Conservation (phyloP, 352 stramenopile species). For the Pilasporangium apinafurcum region DNA sequence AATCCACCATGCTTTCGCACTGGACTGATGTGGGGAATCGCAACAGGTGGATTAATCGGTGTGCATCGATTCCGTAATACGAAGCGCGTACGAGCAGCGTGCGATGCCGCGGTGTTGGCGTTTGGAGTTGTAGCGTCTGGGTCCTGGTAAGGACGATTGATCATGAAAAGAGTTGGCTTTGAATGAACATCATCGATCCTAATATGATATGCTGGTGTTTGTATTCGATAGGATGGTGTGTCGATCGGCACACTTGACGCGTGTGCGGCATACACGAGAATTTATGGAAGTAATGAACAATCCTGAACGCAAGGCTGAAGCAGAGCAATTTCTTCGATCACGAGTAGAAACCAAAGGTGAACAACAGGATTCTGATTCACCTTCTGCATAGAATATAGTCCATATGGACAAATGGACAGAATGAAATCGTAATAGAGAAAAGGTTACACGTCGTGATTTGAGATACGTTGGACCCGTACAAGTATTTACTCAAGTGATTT, state of each 20-base stretch:
- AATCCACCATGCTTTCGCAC: constrained; percentile 80
- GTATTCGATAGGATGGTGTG: constrained; percentile 46
- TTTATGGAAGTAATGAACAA: constrained; percentile 87
- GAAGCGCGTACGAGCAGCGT: constrained; percentile 42
- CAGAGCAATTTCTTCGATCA: constrained; percentile 71
- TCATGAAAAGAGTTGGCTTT: too few species aligned
- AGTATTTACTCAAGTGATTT: not conserved
- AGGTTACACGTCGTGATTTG: too few species aligned
- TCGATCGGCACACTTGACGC: constrained; percentile 36
- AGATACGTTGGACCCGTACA: too few species aligned
- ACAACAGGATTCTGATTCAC: not conserved
- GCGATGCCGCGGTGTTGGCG: constrained; percentile 57
- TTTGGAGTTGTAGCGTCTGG: constrained; percentile 48
- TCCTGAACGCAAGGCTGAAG: constrained; percentile 56
- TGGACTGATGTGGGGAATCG: constrained; percentile 74
- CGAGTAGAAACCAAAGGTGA: constrained; percentile 31
- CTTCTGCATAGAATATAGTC: too few species aligned
- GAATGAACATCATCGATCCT: too few species aligned
- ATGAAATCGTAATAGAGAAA: too few species aligned
- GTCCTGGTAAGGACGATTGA: constrained; percentile 39
- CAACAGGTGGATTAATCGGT: constrained; percentile 46
- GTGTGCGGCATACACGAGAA: constrained; percentile 52
- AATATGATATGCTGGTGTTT: not conserved
- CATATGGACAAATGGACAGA: too few species aligned
- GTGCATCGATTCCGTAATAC: constrained; percentile 64